Evolutionary conservation across 2,329 filamentous ascomycete genomes (phyloP), one percentile per base, ranked within the genome.

Genomic region (Chrysosporium queenslandicum): DNA sequence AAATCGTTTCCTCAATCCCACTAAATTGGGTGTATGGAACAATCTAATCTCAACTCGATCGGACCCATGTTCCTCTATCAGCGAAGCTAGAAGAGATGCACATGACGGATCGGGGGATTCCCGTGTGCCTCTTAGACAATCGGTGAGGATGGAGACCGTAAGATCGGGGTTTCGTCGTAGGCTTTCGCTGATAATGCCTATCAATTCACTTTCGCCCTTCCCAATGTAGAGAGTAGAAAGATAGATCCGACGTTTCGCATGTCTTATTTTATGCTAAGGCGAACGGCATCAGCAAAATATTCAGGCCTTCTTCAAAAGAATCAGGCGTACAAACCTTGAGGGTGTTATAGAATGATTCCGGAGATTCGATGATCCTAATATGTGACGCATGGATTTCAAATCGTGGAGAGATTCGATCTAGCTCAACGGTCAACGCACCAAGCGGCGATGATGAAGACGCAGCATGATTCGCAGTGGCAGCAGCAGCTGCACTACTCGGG

Each of bases 21-120:
- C 94, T 58, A 98, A 71, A 63, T 98, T 98, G 0, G 92, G 92
- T 0, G 92, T 98, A 69, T 98, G 92, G 65, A 94, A 98, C 89
- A 98, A 94, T 61, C 90, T 85, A 57, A 98, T 82, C 63, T 96
- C 88, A 37, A 98, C 89, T 34, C 91, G 79, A 1, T 87, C 82
- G 3, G 82, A 66, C 0, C 91, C 90, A 69, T 96, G 94, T 60
- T 95, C 87, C 5, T 77, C 71, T 9, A 95, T 77, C n/a, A 98
- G 73, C 0, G 89, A 85, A 4, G 84, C 86, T 34, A 98, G 77
- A 11, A 98, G 75, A 9, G 90, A 96, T 2, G 90, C 92, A 68
- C 85, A 92, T 59, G 89, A 94, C 43, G 89, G 77, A 12, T 87
- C 71, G 0, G 92, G 92, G 0, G 87, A 84, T 68, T 98, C 92